A percentile compares a stretch with the other conserved stretches of the same genome.
phyloP scores from a whole-genome alignment of 139 green algal genomes.

The Chlamydomonas sp. region DNA sequence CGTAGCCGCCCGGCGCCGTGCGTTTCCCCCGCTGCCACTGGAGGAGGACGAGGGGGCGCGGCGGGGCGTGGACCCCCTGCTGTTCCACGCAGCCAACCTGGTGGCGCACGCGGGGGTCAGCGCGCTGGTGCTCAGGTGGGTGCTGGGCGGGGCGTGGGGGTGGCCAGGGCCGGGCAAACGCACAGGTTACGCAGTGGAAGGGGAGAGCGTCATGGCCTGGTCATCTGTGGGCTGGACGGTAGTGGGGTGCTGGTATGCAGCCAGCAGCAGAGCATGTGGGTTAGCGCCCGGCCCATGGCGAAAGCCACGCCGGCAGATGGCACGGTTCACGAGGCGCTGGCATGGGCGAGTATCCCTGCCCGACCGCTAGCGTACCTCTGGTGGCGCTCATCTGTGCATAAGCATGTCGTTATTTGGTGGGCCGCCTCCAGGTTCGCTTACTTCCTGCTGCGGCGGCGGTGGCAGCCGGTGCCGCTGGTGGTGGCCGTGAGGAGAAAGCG shows the following conservation, averaged over 20 bases:
- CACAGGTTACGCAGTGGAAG: too few species aligned
- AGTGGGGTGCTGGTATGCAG: too few species aligned
- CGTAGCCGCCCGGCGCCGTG: not conserved
- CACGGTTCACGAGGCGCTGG: too few species aligned
- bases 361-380: too few species aligned
- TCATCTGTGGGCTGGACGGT: not conserved
- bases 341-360: too few species aligned
- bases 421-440: conserved; percentile 4
- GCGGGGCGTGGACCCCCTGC: conserved; percentile 57
- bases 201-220: not conserved
- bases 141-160: not conserved
- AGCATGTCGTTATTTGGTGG: too few species aligned
- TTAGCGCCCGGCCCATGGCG: too few species aligned
- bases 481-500: not conserved
- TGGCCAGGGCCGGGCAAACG: not conserved
- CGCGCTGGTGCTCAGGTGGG: conserved; percentile 55
- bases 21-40: not conserved
- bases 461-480: conserved; percentile 1
- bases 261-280: not conserved
- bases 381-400: too few species aligned
- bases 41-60: conserved; percentile 4
- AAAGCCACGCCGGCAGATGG: too few species aligned
- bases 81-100: conserved; percentile 70
- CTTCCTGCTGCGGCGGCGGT: conserved; percentile 22
- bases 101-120: conserved; percentile 63